Evolutionary conservation across 768 basidiomycete species (phyloP).

Genomic region (Tephrocybe sp.): DNA sequence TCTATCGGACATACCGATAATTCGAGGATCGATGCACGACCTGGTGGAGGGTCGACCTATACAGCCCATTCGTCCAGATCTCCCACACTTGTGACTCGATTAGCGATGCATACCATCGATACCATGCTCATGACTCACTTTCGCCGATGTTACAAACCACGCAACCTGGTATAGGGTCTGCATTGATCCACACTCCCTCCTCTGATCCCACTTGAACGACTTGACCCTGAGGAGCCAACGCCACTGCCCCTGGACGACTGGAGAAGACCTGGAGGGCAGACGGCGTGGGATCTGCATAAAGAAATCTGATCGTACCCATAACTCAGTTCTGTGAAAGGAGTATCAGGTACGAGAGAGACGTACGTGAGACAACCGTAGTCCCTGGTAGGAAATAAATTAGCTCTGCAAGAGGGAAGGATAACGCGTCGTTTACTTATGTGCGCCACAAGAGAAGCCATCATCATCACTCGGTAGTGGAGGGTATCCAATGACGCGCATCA

Average conservation of each 20-base stretch:
- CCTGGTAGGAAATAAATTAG: slow-evolving; percentile 31
- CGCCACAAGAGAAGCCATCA: slow-evolving; percentile 86
- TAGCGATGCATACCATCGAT: background rate
- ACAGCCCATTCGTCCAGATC: slow-evolving; percentile 85
- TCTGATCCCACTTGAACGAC: slow-evolving; percentile 53
- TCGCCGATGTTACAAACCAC: slow-evolving; percentile 92
- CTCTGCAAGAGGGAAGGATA: background rate
- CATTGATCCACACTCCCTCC: slow-evolving; percentile 75
- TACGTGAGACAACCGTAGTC: slow-evolving; percentile 93
- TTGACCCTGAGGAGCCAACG: slow-evolving; percentile 31
- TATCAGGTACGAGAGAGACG: slow-evolving; percentile 16
- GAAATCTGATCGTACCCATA: slow-evolving; percentile 50
- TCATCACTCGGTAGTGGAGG: slow-evolving; percentile 79
- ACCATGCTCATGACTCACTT: slow-evolving; percentile 47
- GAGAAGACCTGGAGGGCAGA: slow-evolving; percentile 83
- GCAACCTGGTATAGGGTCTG: slow-evolving; percentile 79
- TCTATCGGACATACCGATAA: slow-evolving; percentile 50
- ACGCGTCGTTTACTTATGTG: slow-evolving; percentile 63
- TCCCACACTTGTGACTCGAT: slow-evolving; percentile 71
- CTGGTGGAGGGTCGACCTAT: slow-evolving; percentile 83
- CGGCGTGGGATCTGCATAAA: slow-evolving; percentile 79
- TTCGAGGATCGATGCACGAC: slow-evolving; percentile 76
- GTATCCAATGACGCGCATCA: slow-evolving; percentile 85
- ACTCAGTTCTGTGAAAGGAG: background rate
- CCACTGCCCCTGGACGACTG: slow-evolving; percentile 34